Evolutionary conservation across 208 protist species (phyloP).

Genomic region (Wallacemonas collosoma): DNA sequence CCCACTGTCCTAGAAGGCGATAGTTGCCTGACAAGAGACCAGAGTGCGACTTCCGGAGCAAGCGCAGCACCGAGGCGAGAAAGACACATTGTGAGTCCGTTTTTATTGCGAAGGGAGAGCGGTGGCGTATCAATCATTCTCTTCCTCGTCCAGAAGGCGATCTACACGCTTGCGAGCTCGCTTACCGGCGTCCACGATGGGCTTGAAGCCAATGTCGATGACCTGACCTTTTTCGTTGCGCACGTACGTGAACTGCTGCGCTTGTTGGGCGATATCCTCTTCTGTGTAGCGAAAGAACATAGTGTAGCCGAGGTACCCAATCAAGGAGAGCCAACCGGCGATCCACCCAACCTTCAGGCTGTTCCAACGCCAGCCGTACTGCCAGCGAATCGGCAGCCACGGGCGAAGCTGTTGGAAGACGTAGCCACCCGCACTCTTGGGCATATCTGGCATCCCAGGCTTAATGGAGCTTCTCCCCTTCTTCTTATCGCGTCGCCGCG

Average conservation of each 20-base stretch:
- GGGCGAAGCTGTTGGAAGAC: constrained; percentile 80
- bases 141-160: constrained; percentile 62
- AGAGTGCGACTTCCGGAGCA: too few species aligned
- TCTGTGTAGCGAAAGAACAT: constrained; percentile 86
- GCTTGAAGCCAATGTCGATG: constrained; percentile 87
- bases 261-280: constrained; percentile 62
- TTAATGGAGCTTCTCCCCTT: constrained; percentile 19
- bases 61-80: too few species aligned
- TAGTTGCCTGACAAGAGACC: too few species aligned
- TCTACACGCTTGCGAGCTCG: constrained; percentile 59
- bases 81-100: too few species aligned
- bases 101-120: too few species aligned
- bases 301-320: constrained; percentile 60
- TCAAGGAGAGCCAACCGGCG: constrained; percentile 49
- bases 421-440: constrained; percentile 82
- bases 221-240: constrained; percentile 80
- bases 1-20: too few species aligned
- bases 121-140: constrained; percentile 29
- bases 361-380: constrained; percentile 88
- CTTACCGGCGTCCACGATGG: constrained; percentile 68
- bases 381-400: constrained; percentile 73
- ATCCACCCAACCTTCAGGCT: constrained; percentile 65
- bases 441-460: constrained; percentile 65
- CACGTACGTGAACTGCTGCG: constrained; percentile 84
- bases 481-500: constrained; percentile 38